Evolutionary conservation across 768 basidiomycete genomes (phyloP), one percentile per base, ranked within the genome.

Genomic region (Tulasnella sp.): DNA sequence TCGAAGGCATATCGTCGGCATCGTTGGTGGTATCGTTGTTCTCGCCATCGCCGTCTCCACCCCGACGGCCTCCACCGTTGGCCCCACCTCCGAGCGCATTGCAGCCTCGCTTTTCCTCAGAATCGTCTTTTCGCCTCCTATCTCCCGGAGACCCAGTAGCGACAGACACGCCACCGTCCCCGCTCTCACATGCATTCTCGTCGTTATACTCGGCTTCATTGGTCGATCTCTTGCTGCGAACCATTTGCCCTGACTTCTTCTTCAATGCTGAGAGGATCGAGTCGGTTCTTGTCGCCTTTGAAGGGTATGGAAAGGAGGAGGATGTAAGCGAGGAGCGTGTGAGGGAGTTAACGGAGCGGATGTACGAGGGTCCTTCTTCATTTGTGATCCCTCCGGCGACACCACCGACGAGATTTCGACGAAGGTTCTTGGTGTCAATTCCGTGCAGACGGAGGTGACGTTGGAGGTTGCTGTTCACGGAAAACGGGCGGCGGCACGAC

Each of bases 391-490:
- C 3, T 54, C 23, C 12, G 37, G 37, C 23, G 25, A 11, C 5
- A 8, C 2, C 14, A 3, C 27, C 17, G 6, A 12, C 36, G 8
- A 14, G n/a, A 17, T 36, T 31, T 34, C n/a, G 50, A 35, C 50
- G 34, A 35, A 11, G 15, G 19, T 48, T 15, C 48, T 48, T n/a
- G 49, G 42, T n/a, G 23, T 57, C 42, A 19, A 57, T 25, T 1
- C 43, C 42, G 14, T 57, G 55, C 4, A 29, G 43, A 4, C 55
- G 41, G 29, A 57, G 43, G n/a, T 57, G 55, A 15, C 55, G 55
- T 17, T 43, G 55, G 27, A n/a, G 31, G 29, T 57, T 57, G 42
- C 55, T 57, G 11, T 23, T 27, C 17, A 57, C 55, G 11, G 42
- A 45, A 32, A 57, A 57, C 35, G 41, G 19, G 19, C 48, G 48